A percentile compares a stretch with the other conserved stretches of the same genome.
Conservation (phyloP, 768 basidiomycete genomes). For the Serendipita vermifera region DNA sequence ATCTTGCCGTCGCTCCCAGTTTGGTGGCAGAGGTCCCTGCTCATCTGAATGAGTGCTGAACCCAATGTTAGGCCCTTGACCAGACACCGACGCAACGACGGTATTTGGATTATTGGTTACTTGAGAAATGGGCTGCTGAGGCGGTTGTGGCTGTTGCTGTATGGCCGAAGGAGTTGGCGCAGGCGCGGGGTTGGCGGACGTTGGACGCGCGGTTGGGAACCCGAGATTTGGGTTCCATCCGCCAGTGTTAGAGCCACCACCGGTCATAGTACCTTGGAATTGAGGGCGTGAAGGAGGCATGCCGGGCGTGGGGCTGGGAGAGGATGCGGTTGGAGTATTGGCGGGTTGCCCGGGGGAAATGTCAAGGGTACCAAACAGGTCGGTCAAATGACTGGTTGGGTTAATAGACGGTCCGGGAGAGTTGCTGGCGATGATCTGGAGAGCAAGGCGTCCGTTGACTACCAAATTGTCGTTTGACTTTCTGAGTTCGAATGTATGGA, state of each 20-base stretch:
- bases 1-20: conserved; percentile 97
- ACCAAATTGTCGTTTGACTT: conserved; percentile 98
- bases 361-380: conserved; percentile 26
- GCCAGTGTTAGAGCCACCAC: conserved; percentile 19
- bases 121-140: conserved; percentile 14
- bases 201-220: conserved; percentile 6
- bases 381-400: conserved; percentile 12
- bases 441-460: conserved; percentile 94
- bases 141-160: conserved; percentile 14
- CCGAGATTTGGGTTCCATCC: neutral
- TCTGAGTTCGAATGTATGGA: conserved; percentile 92
- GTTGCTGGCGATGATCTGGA: conserved; percentile 47
- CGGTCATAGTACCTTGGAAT: conserved; percentile 13
- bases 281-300: conserved; percentile 27
- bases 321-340: conserved; percentile 38
- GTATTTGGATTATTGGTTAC: conserved; percentile 26
- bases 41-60: conserved; percentile 96
- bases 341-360: conserved; percentile 56
- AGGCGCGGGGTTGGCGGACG: conserved; percentile 9
- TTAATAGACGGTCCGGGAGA: conserved; percentile 24
- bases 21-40: conserved; percentile 74
- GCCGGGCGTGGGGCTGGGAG: conserved; percentile 26
- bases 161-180: conserved; percentile 17
- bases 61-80: conserved; percentile 33
- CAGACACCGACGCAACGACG: conserved; percentile 30